Percentiles rank a stretch among this genome's conserved stretches.
Evolutionary conservation across 106 monocot genomes (phyloP).

Genomic region (Dendrobium huoshanense): DNA sequence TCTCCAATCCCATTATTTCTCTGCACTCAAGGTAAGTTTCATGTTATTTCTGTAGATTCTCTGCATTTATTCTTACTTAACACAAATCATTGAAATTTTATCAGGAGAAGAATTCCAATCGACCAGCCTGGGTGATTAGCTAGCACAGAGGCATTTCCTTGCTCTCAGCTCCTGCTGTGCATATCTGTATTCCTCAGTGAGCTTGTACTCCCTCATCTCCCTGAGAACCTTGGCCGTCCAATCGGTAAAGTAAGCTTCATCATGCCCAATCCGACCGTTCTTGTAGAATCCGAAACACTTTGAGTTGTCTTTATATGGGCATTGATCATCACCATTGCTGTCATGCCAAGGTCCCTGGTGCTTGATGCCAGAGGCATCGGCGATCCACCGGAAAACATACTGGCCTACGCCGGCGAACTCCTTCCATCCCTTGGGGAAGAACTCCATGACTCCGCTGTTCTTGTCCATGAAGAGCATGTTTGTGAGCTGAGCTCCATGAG

Average conservation of each 20-base stretch:
- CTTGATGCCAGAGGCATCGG: slow-evolving; percentile 45
- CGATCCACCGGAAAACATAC: neutral
- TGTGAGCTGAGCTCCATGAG: slow-evolving; percentile 79
- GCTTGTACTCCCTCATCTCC: slow-evolving; percentile 36
- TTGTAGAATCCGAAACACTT: slow-evolving; percentile 57
- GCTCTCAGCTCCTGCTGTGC: neutral
- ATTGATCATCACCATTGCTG: slow-evolving; percentile 22
- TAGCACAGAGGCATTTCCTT: too few relatives aligned
- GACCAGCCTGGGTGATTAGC: too few relatives aligned
- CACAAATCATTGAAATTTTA: too few relatives aligned
- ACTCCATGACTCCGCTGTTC: slow-evolving; percentile 56
- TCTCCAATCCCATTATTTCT: too few relatives aligned
- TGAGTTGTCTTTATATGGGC: slow-evolving; percentile 12
- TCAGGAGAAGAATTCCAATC: too few relatives aligned
- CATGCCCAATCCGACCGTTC: slow-evolving; percentile 38
- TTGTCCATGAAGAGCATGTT: slow-evolving; percentile 77
- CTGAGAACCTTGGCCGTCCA: slow-evolving; percentile 43
- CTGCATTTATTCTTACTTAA: too few relatives aligned
- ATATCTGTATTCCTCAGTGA: neutral
- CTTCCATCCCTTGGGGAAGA: slow-evolving; percentile 76
- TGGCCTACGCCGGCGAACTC: slow-evolving; percentile 50
- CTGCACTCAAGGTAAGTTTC: too few relatives aligned
- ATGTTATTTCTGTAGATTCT: too few relatives aligned
- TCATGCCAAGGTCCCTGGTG: slow-evolving; percentile 63
- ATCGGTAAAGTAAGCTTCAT: slow-evolving; percentile 32